phyloP scores from a whole-genome alignment of 495 filamentous ascomycete genomes.

The Lophiotrema nucula region DNA sequence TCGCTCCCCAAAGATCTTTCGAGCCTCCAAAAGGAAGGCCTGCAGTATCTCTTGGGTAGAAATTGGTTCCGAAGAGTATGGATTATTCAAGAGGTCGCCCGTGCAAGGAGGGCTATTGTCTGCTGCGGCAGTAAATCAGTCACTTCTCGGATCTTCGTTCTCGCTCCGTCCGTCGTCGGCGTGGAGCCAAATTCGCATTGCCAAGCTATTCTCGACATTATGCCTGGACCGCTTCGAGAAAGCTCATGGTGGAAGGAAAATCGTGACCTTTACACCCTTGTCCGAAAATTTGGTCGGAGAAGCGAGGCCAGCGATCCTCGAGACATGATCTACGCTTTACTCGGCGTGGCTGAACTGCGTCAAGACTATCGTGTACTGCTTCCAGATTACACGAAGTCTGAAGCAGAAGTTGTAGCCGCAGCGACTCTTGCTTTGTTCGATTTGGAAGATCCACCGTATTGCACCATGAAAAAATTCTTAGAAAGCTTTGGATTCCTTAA shows the following conservation, averaged over 20 bases:
- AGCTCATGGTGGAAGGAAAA: slow-evolving; percentile 38
- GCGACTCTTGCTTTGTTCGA: slow-evolving; percentile 13
- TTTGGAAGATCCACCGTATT: background rate
- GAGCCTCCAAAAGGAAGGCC: too few species aligned
- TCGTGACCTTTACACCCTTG: slow-evolving; percentile 35
- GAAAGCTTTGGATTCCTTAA: background rate
- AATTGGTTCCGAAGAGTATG: slow-evolving; percentile 39
- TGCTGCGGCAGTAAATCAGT: slow-evolving; percentile 37
- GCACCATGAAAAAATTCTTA: background rate
- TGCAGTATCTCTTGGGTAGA: slow-evolving; percentile 22
- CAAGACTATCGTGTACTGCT: slow-evolving; percentile 13
- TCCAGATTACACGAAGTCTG: slow-evolving; percentile 30
- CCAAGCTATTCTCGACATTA: slow-evolving; percentile 43
- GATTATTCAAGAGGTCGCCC: slow-evolving; percentile 42
- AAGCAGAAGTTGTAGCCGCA: slow-evolving; percentile 17
- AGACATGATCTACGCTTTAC: slow-evolving; percentile 43
- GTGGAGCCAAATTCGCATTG: slow-evolving; percentile 7
- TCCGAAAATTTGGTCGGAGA: slow-evolving; percentile 41
- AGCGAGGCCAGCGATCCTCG: slow-evolving; percentile 38
- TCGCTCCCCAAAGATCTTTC: too few species aligned
- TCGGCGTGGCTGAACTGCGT: slow-evolving; percentile 38
- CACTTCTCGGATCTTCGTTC: slow-evolving; percentile 34
- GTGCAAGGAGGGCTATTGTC: slow-evolving; percentile 30
- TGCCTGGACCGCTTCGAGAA: slow-evolving; percentile 35
- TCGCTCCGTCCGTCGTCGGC: slow-evolving; percentile 32